Base-by-base conservation (phyloP, 768 basidiomycete species). In the Kwoniella heveanensis region DNA sequence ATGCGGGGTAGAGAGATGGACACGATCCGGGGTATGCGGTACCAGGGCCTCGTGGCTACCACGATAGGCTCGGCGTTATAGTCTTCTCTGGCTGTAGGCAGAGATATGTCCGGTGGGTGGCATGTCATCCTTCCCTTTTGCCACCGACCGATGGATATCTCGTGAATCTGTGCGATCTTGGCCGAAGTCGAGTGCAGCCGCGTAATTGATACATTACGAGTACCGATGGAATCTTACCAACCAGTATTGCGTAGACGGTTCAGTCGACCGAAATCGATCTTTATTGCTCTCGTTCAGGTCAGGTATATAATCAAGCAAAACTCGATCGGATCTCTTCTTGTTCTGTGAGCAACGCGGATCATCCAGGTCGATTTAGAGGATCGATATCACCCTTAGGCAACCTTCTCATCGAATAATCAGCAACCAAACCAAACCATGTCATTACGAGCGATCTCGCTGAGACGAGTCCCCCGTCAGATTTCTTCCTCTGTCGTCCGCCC, bases 391-490 rank as follows among this genome's bases (percentile, higher is more conserved):
- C 27, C 52, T 17, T n/a, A 32, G 30, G 39, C 15, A 27, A 0
- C 13, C 5, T 62, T 49, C 2, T n/a, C n/a, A n/a, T n/a, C n/a
- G n/a, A n/a, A n/a, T n/a, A n/a, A n/a, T n/a, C n/a, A n/a, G n/a
- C n/a, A n/a, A n/a, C n/a, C n/a, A n/a, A n/a, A n/a, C n/a, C n/a
- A n/a, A 36, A 62, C 24, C 56, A 76, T 76, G 74, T 73, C 72
- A 2, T 52, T 71, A 52, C 66, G 74, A 62, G 62, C 62, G 10
- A 50, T 72, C 48, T 46, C 68, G 1, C 47, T 76, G 6, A 66
- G 73, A 15, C 52, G 67, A 22, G 49, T 74, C 13, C 63, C 73
- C 24, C 56, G 62, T 27, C 46, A 65, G 24, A 51, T 62, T 25
- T 49, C 57, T 24, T 26, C 50, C 10, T 48, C 62, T 1, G 26